Evolutionary conservation across 306 rosid genomes (phyloP), one percentile per base, ranked within the genome.

Genomic region (Argentina anserina): DNA sequence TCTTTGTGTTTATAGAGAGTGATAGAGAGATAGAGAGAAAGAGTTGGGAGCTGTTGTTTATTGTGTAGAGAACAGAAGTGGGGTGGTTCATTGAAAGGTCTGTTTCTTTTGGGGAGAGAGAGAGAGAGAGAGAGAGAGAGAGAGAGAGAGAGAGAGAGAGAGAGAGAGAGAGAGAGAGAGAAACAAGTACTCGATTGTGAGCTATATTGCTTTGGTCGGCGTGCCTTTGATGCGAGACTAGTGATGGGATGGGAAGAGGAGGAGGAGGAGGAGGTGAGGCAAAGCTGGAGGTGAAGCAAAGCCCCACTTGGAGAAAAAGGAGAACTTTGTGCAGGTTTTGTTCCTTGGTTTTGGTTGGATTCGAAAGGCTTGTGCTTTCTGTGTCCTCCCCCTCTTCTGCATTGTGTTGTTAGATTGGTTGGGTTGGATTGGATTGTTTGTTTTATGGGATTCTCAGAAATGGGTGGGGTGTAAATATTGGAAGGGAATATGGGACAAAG

Each of bases 81-180:
- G 75, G 75, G 81, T 74, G 70, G 78, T 83, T 86, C 88, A 85
- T 86, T 76, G 89, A 90, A 91, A 87, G 97, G 96, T 91, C 90
- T 76, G 83, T 84, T 88, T 90, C 96, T 83, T 88, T 88, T 78
- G 59, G 73, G 34, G 68, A 72, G 63, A 74, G n/a, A n/a, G n/a
- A n/a, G n/a, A n/a, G n/a, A n/a, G n/a, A n/a, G n/a, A n/a, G n/a
- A n/a, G n/a, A n/a, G n/a, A n/a, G n/a, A n/a, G n/a, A n/a, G n/a
- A n/a, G n/a, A n/a, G n/a, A n/a, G n/a, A n/a, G n/a, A n/a, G n/a
- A n/a, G n/a, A n/a, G n/a, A n/a, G n/a, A n/a, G n/a, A n/a, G n/a
- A n/a, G n/a, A n/a, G n/a, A n/a, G n/a, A n/a, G n/a, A n/a, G n/a
- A n/a, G n/a, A n/a, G n/a, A n/a, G n/a, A n/a, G n/a, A n/a, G n/a